phyloP scores from a whole-genome alignment of 2,329 filamentous ascomycete species.

The Clonostachys chloroleuca region DNA sequence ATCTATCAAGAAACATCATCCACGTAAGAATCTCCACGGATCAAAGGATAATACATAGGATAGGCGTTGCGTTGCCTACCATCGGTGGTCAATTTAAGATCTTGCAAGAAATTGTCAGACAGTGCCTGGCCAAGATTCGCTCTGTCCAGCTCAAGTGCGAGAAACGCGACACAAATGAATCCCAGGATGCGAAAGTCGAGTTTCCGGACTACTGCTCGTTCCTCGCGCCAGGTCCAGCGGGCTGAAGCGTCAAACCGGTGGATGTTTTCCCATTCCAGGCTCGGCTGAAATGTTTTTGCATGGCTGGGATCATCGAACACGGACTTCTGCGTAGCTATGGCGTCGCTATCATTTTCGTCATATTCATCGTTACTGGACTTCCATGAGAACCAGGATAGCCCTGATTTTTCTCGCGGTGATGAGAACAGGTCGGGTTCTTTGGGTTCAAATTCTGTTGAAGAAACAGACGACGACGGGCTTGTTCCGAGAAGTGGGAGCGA shows the following conservation, averaged over 20 bases:
- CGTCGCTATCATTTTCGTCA: background rate
- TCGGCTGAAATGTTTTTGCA: slow-evolving; percentile 23
- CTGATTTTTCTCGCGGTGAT: no score
- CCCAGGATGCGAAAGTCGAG: background rate
- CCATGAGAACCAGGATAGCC: no score
- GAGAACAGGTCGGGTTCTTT: no score
- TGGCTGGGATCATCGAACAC: slow-evolving; percentile 36
- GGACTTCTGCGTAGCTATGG: slow-evolving; percentile 30
- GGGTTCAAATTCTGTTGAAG: no score
- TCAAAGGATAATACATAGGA: background rate
- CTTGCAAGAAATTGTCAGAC: slow-evolving; percentile 39
- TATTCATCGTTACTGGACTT: no score
- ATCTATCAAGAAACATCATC: slow-evolving; percentile 6
- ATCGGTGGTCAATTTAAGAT: slow-evolving; percentile 36
- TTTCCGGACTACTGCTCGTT: slow-evolving; percentile 23
- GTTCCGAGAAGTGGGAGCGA: no score
- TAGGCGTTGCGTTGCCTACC: background rate
- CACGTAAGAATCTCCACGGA: background rate
- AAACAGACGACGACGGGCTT: no score
- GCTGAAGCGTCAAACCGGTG: slow-evolving; percentile 28
- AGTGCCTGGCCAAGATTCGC: slow-evolving; percentile 41
- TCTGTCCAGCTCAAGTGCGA: slow-evolving; percentile 41
- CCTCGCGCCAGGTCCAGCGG: slow-evolving; percentile 28
- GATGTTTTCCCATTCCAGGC: slow-evolving; percentile 23
- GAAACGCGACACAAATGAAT: slow-evolving; percentile 24